Evolutionary conservation across 768 basidiomycete genomes (phyloP).

Genomic region (Leucogyrophana mollusca): DNA sequence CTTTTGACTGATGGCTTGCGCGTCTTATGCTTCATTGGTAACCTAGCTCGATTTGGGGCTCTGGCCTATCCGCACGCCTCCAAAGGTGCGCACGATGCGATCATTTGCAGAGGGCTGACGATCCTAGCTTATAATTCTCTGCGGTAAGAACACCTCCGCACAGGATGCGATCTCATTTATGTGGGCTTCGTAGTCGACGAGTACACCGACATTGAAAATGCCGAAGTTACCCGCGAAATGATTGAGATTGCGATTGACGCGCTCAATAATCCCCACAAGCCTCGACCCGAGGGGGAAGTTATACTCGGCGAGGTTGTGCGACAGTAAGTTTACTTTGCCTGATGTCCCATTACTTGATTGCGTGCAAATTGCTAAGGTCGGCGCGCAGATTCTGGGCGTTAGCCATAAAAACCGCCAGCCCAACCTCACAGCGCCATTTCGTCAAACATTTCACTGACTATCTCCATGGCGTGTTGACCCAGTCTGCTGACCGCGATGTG

Average conservation of each 20-base stretch:
- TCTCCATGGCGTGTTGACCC: constrained; percentile 1
- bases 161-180: constrained; percentile 31
- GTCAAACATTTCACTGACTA: constrained; percentile 1
- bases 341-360: not conserved
- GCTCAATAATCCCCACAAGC: constrained; percentile 3
- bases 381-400: constrained; percentile 9
- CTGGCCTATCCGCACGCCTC: constrained; percentile 5
- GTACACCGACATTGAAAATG: constrained; percentile 23
- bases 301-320: constrained; percentile 10
- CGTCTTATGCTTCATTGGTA: too few species aligned
- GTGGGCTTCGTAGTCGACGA: constrained; percentile 32
- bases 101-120: too few species aligned
- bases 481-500: constrained; percentile 5
- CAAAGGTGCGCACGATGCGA: constrained; percentile 1
- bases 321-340: constrained; percentile 5
- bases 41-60: constrained; percentile 6
- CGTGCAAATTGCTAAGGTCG: too few species aligned
- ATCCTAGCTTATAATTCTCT: too few species aligned
- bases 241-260: constrained; percentile 8
- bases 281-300: constrained; percentile 8
- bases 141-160: constrained; percentile 17
- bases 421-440: constrained; percentile 8
- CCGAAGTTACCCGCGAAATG: constrained; percentile 1
- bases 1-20: too few species aligned
- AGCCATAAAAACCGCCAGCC: constrained; percentile 1